These are phyloP conservation scores for Westerdykella aurantiaca DNA, from an alignment of 2,329 filamentous ascomycete species.

Conservation along the genomic window DNA sequence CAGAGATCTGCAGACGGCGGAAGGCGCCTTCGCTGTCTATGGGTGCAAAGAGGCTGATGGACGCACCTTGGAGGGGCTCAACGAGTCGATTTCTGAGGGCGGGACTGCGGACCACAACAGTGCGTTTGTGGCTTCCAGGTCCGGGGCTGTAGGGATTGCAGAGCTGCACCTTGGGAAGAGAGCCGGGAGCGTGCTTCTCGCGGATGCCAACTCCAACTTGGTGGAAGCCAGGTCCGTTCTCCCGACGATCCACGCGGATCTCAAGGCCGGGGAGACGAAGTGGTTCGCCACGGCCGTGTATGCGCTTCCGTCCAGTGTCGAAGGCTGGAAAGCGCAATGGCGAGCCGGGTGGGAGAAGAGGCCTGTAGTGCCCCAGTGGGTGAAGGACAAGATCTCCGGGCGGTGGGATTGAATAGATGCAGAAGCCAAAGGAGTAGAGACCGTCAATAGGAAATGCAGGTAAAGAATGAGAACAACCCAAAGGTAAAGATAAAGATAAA, in stretches of 20 bases:
- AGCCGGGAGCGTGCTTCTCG: constrained; percentile 61
- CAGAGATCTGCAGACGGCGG: constrained; percentile 62
- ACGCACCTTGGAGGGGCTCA: constrained; percentile 45
- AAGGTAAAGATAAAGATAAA: not conserved
- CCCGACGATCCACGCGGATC: constrained; percentile 60
- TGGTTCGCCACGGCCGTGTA: constrained; percentile 70
- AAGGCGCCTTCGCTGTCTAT: constrained; percentile 67
- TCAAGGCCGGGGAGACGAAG: constrained; percentile 52
- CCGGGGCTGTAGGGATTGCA: constrained; percentile 48
- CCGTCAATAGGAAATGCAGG: not conserved
- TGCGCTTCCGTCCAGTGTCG: constrained; percentile 56
- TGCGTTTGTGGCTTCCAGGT: constrained; percentile 44
- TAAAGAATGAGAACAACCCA: not conserved
- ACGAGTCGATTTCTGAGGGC: constrained; percentile 40
- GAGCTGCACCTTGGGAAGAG: constrained; percentile 41
- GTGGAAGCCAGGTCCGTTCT: constrained; percentile 66
- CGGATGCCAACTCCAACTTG: constrained; percentile 74
- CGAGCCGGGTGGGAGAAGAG: constrained; percentile 51
- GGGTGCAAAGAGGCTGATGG: constrained; percentile 56
- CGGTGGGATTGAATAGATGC: constrained; percentile 13
- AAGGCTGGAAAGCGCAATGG: constrained; percentile 43
- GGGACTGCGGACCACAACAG: constrained; percentile 20
- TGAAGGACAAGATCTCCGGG: constrained; percentile 47
- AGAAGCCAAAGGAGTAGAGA: not conserved
- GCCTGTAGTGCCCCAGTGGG: constrained; percentile 57